Conservation (phyloP, 768 basidiomycete genomes). For the Mycena alexandri region DNA sequence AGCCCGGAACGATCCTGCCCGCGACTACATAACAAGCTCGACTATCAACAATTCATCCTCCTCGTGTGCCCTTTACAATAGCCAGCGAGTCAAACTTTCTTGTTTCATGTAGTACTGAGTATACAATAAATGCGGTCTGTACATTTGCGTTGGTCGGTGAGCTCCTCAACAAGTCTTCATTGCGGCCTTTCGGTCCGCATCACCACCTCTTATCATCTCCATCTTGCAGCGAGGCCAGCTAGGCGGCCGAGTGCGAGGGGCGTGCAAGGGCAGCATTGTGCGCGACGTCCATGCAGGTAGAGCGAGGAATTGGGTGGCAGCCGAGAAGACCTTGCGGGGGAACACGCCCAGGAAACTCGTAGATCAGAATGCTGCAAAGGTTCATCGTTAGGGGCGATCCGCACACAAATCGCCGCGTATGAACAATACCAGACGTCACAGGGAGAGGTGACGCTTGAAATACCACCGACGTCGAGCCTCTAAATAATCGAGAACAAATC, state of each 20-base stretch:
- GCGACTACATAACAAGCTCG: slow-evolving; percentile 25
- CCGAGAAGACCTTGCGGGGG: slow-evolving; percentile 17
- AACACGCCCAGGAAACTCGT: background rate
- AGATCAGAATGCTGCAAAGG: background rate
- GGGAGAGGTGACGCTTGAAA: background rate
- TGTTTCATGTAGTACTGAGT: background rate
- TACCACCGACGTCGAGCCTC: background rate
- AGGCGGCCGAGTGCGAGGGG: slow-evolving; percentile 3
- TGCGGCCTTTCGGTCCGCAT: slow-evolving; percentile 32
- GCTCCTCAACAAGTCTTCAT: slow-evolving; percentile 25
- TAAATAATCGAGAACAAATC: background rate
- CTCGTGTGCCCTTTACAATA: slow-evolving; percentile 23
- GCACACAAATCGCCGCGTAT: too few species aligned
- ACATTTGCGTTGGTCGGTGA: slow-evolving; percentile 7
- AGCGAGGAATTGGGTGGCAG: slow-evolving; percentile 10
- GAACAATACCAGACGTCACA: too few species aligned
- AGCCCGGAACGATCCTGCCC: background rate
- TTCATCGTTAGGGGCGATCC: background rate
- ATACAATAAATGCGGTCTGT: slow-evolving; percentile 11
- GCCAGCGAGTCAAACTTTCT: background rate
- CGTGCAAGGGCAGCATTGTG: background rate
- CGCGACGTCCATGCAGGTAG: slow-evolving; percentile 6
- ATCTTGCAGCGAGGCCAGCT: background rate
- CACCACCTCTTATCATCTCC: slow-evolving; percentile 19
- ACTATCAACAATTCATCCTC: slow-evolving; percentile 13